Conservation (phyloP, 768 basidiomycete genomes). For the Lentinula lateritia region DNA sequence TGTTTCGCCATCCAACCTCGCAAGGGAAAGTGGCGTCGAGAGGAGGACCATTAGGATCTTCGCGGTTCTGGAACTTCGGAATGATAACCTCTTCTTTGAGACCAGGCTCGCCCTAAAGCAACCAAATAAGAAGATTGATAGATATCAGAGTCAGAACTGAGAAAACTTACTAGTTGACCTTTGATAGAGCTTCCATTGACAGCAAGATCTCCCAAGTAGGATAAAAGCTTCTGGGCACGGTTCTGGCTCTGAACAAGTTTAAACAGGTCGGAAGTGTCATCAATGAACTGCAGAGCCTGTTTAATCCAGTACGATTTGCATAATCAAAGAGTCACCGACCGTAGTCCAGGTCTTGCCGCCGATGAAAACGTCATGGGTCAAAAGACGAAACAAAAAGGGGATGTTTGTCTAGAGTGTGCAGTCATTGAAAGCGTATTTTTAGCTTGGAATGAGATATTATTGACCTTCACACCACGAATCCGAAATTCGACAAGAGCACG, state of each 20-base stretch:
- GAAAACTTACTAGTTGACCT: constrained; percentile 62
- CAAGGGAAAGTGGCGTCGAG: constrained; percentile 83
- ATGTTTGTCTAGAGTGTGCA: constrained; percentile 76
- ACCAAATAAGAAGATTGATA: neutral
- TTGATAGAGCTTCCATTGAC: constrained; percentile 99
- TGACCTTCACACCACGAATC: constrained; percentile 96
- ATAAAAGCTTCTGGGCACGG: constrained; percentile 94
- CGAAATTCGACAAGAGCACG: constrained; percentile 99
- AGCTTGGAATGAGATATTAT: constrained; percentile 4
- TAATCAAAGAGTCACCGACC: constrained; percentile 27
- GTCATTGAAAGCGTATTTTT: no score
- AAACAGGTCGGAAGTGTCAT: constrained; percentile 99
- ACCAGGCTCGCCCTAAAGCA: constrained; percentile 77
- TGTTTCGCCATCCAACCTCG: constrained; percentile 92
- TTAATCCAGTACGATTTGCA: neutral
- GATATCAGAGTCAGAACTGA: neutral
- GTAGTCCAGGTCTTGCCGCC: constrained; percentile 99
- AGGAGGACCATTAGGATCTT: constrained; percentile 67
- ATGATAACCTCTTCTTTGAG: constrained; percentile 83
- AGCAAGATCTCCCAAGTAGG: constrained; percentile 94
- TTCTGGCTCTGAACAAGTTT: constrained; percentile 97
- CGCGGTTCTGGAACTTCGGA: constrained; percentile 73
- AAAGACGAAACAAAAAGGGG: constrained; percentile 96
- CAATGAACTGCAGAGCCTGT: constrained; percentile 72
- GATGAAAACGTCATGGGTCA: constrained; percentile 95